phyloP scores from a whole-genome alignment of 2,329 filamentous ascomycete species.

The Amauroascus verrucosus region DNA sequence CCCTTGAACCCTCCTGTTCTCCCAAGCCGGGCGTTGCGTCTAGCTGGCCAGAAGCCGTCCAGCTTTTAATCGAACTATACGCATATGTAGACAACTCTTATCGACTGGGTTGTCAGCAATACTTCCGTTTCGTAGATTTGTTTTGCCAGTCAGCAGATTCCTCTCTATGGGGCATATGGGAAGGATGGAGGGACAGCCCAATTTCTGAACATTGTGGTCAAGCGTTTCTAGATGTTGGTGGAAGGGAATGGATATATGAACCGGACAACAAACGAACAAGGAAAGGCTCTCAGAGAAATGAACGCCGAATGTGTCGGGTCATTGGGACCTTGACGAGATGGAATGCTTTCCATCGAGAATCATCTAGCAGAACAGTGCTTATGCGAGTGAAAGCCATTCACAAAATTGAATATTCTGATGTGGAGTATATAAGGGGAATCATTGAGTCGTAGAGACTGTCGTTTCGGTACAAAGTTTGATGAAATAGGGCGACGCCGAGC shows the following conservation, averaged over 20 bases:
- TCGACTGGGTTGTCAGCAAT: conserved; percentile 10
- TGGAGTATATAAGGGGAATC: conserved; percentile 9
- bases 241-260: not conserved
- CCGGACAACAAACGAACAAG: not conserved
- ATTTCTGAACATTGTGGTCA: conserved; percentile 5
- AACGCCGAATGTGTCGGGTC: conserved; percentile 10
- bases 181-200: conserved; percentile 6
- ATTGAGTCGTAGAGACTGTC: not conserved
- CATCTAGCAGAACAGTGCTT: not conserved
- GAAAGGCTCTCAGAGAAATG: not conserved
- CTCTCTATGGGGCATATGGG: conserved; percentile 13
- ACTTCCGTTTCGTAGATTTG: conserved; percentile 15
- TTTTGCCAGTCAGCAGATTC: conserved; percentile 12
- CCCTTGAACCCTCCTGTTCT: not conserved
- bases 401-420: conserved; percentile 11
- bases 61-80: conserved; percentile 15
- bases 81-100: conserved; percentile 16
- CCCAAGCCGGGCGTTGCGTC: not conserved
- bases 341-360: not conserved
- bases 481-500: not conserved
- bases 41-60: not conserved
- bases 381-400: conserved; percentile 13
- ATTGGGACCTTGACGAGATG: too few species aligned
- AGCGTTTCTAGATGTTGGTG: conserved; percentile 6
- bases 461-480: not conserved